phyloP scores from a whole-genome alignment of 2,329 filamentous ascomycete species.

The Xylariaceae sp. region DNA sequence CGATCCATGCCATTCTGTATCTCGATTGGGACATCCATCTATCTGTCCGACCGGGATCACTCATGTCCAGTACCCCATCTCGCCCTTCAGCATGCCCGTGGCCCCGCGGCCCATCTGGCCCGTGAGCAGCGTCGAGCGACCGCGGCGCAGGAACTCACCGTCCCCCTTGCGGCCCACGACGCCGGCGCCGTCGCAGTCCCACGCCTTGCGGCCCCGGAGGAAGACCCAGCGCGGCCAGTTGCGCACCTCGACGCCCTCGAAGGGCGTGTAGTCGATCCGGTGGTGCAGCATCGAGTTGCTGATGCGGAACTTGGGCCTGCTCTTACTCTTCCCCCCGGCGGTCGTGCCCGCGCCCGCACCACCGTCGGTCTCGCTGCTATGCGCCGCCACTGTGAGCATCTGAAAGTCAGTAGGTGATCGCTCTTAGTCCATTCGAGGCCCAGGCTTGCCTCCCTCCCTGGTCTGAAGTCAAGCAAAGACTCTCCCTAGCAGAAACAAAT shows the following conservation, averaged over 20 bases:
- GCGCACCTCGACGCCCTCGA: conserved; percentile 9
- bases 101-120: conserved; percentile 3
- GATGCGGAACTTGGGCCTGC: conserved; percentile 6
- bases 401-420: too few relatives aligned
- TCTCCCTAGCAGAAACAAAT: too few relatives aligned
- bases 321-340: background rate
- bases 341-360: too few relatives aligned
- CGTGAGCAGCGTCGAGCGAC: conserved; percentile 1
- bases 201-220: conserved; percentile 5
- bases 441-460: too few relatives aligned
- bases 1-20: too few relatives aligned
- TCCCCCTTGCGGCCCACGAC: conserved; percentile 4
- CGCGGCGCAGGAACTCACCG: conserved; percentile 5
- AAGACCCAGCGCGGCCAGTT: conserved; percentile 12
- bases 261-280: conserved; percentile 11
- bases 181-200: conserved; percentile 5
- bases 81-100: conserved; percentile 2
- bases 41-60: too few relatives aligned
- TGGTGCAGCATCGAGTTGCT: conserved; percentile 10
- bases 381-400: too few relatives aligned
- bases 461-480: too few relatives aligned
- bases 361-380: conserved; percentile 5
- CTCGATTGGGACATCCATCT: too few relatives aligned
- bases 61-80: conserved; percentile 1
- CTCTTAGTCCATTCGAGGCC: too few relatives aligned